Evolutionary conservation across 2,329 filamentous ascomycete species (phyloP).

Genomic region (Fusarium sambucinum): DNA sequence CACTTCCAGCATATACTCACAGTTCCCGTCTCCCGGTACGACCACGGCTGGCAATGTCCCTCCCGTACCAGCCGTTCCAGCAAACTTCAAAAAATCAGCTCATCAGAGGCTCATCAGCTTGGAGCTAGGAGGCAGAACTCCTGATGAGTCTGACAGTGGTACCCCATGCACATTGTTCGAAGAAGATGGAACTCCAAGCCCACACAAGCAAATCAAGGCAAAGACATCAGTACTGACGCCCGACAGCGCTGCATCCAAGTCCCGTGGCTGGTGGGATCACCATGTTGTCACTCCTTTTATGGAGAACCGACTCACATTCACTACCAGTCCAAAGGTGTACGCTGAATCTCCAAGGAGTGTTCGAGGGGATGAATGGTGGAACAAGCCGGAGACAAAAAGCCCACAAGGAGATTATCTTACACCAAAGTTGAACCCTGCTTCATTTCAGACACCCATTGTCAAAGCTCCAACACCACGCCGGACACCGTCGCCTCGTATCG

Average conservation of each 20-base stretch:
- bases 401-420: slow-evolving; percentile 34
- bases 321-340: slow-evolving; percentile 54
- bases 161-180: slow-evolving; percentile 77
- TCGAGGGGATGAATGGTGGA: slow-evolving; percentile 57
- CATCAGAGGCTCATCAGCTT: slow-evolving; percentile 56
- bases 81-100: slow-evolving; percentile 52
- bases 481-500: slow-evolving; percentile 49
- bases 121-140: slow-evolving; percentile 47
- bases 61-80: slow-evolving; percentile 71
- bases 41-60: slow-evolving; percentile 59
- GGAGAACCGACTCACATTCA: slow-evolving; percentile 59
- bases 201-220: slow-evolving; percentile 55
- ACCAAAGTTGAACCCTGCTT: slow-evolving; percentile 27
- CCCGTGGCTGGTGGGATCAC: slow-evolving; percentile 82
- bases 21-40: slow-evolving; percentile 57
- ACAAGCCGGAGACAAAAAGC: slow-evolving; percentile 30
- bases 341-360: slow-evolving; percentile 49
- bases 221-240: slow-evolving; percentile 56
- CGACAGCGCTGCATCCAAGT: slow-evolving; percentile 67
- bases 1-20: slow-evolving; percentile 73
- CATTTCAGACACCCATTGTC: slow-evolving; percentile 53
- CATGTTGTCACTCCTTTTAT: slow-evolving; percentile 78
- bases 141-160: slow-evolving; percentile 63
- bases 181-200: slow-evolving; percentile 68
- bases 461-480: slow-evolving; percentile 54